Percentiles rank a stretch among this genome's conserved stretches.
Conservation (phyloP, 2,329 filamentous ascomycete genomes). For the Fusarium sp. region DNA sequence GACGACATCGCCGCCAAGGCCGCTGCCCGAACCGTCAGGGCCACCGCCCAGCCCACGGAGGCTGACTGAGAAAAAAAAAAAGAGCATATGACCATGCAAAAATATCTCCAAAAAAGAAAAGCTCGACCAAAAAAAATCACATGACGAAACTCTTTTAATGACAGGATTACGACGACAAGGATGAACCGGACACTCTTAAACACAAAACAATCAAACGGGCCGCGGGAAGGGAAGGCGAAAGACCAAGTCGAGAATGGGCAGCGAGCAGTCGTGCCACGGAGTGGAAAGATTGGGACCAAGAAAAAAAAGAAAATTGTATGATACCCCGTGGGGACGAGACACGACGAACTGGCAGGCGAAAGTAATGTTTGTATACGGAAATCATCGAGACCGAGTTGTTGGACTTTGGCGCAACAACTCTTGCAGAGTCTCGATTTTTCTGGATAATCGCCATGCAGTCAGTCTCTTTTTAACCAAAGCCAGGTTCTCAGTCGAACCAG, state of each 20-base stretch:
- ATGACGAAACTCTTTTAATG: constrained; percentile 26
- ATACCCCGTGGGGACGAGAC: constrained; percentile 38
- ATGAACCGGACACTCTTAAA: constrained; percentile 21
- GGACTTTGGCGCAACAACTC: constrained; percentile 12
- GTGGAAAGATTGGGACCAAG: constrained; percentile 29
- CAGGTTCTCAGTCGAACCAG: constrained; percentile 36
- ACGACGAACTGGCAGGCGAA: constrained; percentile 26
- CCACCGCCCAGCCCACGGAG: constrained; percentile 15
- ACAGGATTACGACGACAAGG: constrained; percentile 37
- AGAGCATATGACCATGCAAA: not conserved
- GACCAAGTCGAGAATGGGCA: constrained; percentile 37
- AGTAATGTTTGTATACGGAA: constrained; percentile 9
- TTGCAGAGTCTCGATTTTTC: constrained; percentile 20
- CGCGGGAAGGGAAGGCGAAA: constrained; percentile 17
- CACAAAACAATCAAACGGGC: constrained; percentile 21
- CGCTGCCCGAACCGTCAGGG: constrained; percentile 32
- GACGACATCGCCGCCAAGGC: constrained; percentile 46
- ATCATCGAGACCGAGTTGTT: constrained; percentile 17
- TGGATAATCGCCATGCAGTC: constrained; percentile 30
- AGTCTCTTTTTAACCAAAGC: constrained; percentile 32
- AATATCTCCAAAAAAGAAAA: not conserved
- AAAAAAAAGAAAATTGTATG: constrained; percentile 32
- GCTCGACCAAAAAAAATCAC: constrained; percentile 9
- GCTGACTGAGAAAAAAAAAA: constrained; percentile 16
- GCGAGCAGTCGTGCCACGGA: constrained; percentile 36